A percentile compares a stretch with the other conserved stretches of the same genome.
Evolutionary conservation across 2,329 filamentous ascomycete genomes (phyloP).

Genomic region (Microdochium bolleyi): DNA sequence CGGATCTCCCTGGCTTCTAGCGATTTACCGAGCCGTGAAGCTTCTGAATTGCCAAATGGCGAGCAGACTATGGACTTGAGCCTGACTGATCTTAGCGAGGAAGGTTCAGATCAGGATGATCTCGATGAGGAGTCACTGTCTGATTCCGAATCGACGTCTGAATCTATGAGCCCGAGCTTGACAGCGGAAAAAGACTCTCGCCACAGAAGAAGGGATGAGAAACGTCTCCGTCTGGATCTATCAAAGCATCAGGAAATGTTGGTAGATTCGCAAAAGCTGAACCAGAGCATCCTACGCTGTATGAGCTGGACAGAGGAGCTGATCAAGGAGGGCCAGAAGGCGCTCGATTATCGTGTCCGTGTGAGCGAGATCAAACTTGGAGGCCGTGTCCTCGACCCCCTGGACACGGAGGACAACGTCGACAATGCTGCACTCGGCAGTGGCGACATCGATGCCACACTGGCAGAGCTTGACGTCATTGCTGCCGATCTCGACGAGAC

Average conservation of each 20-base stretch:
- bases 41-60: conserved; percentile 33
- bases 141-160: conserved; percentile 25
- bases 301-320: conserved; percentile 84
- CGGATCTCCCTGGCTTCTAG: conserved; percentile 55
- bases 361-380: conserved; percentile 76
- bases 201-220: conserved; percentile 69
- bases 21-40: conserved; percentile 31
- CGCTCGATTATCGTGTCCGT: conserved; percentile 73
- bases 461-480: not conserved
- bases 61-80: conserved; percentile 33
- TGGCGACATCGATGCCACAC: conserved; percentile 1
- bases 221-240: conserved; percentile 75
- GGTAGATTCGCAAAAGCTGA: conserved; percentile 88
- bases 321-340: conserved; percentile 81
- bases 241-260: conserved; percentile 83
- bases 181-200: conserved; percentile 34
- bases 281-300: conserved; percentile 85
- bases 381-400: conserved; percentile 63
- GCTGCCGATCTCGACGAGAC: not conserved
- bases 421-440: conserved; percentile 14
- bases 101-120: conserved; percentile 27
- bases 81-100: conserved; percentile 44
- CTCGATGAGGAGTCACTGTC: conserved; percentile 44
- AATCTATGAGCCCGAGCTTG: conserved; percentile 30
- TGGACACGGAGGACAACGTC: conserved; percentile 45